phyloP scores from a whole-genome alignment of 345 rosid species.

The Citrus unshiu region DNA sequence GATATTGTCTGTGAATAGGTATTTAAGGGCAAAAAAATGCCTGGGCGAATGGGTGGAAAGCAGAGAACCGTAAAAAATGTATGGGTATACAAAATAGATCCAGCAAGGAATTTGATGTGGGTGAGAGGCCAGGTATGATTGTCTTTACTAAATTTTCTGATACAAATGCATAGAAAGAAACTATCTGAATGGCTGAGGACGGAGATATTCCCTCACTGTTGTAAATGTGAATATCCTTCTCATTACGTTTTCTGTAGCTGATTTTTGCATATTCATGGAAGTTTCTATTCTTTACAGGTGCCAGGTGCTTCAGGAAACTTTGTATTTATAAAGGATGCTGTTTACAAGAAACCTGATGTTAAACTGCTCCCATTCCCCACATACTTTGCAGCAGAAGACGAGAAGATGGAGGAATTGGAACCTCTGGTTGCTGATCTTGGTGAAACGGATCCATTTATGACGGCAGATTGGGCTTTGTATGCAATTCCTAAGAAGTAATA shows the following conservation, averaged over 20 bases:
- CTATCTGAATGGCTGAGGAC: neutral
- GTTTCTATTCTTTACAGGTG: conserved; percentile 46
- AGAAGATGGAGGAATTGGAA: conserved; percentile 40
- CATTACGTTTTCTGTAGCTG: neutral
- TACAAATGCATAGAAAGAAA: neutral
- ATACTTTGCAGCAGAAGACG: conserved; percentile 58
- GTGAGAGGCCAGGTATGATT: conserved; percentile 89
- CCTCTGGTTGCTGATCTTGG: conserved; percentile 80
- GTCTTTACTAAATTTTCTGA: conserved; percentile 8
- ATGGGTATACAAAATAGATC: conserved; percentile 90
- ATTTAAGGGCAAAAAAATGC: conserved; percentile 89
- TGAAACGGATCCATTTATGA: conserved; percentile 82
- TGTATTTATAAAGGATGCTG: conserved; percentile 80
- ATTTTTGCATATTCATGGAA: neutral
- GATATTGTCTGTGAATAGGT: conserved; percentile 43
- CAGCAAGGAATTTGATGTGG: conserved; percentile 87
- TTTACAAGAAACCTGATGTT: conserved; percentile 74
- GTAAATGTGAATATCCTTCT: neutral
- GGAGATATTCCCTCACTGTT: neutral
- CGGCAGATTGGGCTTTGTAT: conserved; percentile 41
- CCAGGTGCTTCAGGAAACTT: conserved; percentile 92
- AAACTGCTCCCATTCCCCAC: conserved; percentile 89
- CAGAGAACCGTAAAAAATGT: conserved; percentile 91
- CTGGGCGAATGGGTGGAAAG: conserved; percentile 92
- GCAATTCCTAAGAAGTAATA: neutral